Base-by-base conservation (phyloP, 768 basidiomycete genomes). In the Chalciporus piperatus region DNA sequence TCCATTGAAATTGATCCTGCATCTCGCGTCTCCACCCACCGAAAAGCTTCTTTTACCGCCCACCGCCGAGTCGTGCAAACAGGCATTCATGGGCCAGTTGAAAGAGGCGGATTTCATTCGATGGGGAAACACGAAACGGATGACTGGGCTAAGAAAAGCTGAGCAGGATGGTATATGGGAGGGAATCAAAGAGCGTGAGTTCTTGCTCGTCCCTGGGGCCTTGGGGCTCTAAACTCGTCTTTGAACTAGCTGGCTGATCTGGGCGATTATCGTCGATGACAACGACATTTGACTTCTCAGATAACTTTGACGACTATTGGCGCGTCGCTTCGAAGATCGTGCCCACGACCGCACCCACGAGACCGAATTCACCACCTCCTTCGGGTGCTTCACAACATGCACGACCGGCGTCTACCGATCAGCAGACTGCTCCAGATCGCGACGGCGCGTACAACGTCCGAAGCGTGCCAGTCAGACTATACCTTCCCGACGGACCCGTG, bases 151-250 rank as follows among this genome's bases (percentile, higher is more conserved):
- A 30, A 74, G 93, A 48, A 92, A 94, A 68, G 83, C 80, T 22
- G 96, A 98, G 63, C 91, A 98, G 65, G 97, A 99, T 66, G 92
- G 87, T 1, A 82, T 98, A 49, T 99, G 97, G 97, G 93, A 97
- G 61, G 94, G 94, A 8, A 88, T 99, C 56, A 87, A 87, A 72
- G 88, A 92, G 61, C 92, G 96, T 98, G 65, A 72, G 93, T 74
- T 12, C 41, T 51, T n/a, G 35, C 39, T 43, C 19, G 16, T 53
- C 46, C 28, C 50, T 33, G 27, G 57, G 51, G 63, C 55, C 55
- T 52, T 48, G 57, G 41, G 42, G 63, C 62, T 65, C 57, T 48
- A 48, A 56, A 46, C 16, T 32, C 35, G 16, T 41, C n/a, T 56
- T 19, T 54, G 55, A 20, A 52, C 49, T 56, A 56, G 56, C 57